Evolutionary conservation across 352 stramenopile species (phyloP).

Genomic region (Globisporangium radiosum): DNA sequence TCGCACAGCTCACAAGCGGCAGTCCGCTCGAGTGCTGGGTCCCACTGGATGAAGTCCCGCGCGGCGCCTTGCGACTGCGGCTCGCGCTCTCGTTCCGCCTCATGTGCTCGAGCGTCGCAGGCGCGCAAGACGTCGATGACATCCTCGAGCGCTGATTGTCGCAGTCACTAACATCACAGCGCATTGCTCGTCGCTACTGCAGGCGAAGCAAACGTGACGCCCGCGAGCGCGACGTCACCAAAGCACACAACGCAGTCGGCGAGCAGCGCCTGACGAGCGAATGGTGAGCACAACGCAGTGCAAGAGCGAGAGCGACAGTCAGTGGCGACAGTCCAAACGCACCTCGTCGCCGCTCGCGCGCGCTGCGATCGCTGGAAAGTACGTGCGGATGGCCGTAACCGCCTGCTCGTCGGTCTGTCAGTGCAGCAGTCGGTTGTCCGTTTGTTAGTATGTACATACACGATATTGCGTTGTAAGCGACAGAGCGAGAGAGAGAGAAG

Average conservation of each 20-base stretch:
- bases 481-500: neutral
- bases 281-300: neutral
- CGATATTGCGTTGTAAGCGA: neutral
- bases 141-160: constrained; percentile 1
- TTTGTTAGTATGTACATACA: neutral
- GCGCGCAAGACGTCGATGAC: constrained; percentile 17
- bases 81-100: constrained; percentile 74
- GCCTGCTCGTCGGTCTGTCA: constrained; percentile 49
- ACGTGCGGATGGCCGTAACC: constrained; percentile 42
- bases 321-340: neutral
- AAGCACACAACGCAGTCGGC: constrained; percentile 42
- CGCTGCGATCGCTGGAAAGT: constrained; percentile 57
- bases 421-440: neutral
- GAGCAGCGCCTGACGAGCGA: constrained; percentile 11
- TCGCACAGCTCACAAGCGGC: constrained; percentile 47
- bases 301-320: neutral
- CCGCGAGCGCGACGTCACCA: constrained; percentile 32
- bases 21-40: constrained; percentile 68
- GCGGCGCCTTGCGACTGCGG: constrained; percentile 45
- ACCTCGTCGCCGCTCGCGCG: constrained; percentile 34
- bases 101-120: constrained; percentile 58
- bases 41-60: constrained; percentile 48
- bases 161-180: neutral
- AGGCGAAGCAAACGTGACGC: constrained; percentile 12
- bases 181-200: neutral